Conservation (phyloP, 2,329 filamentous ascomycete genomes). For the Diplodia mutila region DNA sequence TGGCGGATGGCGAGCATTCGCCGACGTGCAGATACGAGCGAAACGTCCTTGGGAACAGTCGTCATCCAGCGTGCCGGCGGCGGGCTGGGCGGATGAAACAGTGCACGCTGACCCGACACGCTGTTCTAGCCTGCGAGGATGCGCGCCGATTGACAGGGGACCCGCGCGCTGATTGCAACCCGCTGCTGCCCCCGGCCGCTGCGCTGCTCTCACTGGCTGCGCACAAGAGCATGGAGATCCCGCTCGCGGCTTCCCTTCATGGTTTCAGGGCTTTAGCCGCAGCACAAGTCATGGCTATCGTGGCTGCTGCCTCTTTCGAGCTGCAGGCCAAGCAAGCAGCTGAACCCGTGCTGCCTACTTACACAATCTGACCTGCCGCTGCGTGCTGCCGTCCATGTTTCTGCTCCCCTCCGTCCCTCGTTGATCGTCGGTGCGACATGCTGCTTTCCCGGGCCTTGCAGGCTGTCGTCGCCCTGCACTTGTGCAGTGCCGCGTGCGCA, state of each 20-base stretch:
- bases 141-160: conserved; percentile 13
- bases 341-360: neutral
- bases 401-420: neutral
- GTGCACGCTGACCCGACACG: neutral
- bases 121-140: conserved; percentile 7
- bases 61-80: neutral
- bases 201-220: conserved; percentile 2
- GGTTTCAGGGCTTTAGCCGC: neutral
- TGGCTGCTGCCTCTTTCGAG: neutral
- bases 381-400: neutral
- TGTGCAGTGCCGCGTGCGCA: neutral
- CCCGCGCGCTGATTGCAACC: neutral
- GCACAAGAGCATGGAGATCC: neutral
- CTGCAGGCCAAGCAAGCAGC: conserved; percentile 1
- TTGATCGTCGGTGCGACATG: conserved; percentile 3
- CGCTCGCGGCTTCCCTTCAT: neutral
- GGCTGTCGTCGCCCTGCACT: neutral
- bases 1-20: neutral
- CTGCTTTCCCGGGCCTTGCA: neutral
- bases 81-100: neutral
- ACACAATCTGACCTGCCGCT: conserved; percentile 7
- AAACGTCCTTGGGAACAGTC: neutral
- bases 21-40: conserved; percentile 10
- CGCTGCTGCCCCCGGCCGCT: neutral
- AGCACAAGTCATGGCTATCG: neutral